Conservation (phyloP, 2,329 filamentous ascomycete species). For the Chlorencoelia australis region DNA sequence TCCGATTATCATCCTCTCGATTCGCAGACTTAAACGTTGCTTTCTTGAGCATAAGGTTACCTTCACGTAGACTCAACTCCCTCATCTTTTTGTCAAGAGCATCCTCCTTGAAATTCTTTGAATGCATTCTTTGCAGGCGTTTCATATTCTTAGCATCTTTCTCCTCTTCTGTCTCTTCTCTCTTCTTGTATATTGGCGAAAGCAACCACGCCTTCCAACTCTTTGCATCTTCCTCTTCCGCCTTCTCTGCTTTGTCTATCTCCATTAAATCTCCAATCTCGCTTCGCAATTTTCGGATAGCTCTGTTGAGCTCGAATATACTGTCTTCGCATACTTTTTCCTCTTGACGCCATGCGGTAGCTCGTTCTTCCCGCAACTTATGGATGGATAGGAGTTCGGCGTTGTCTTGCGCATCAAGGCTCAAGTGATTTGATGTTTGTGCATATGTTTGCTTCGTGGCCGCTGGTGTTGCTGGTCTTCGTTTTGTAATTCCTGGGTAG, state of each 20-base stretch:
- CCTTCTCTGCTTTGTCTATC: constrained; percentile 23
- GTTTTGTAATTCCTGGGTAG: constrained; percentile 15
- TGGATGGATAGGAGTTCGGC: too few species aligned
- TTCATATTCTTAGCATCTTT: constrained; percentile 26
- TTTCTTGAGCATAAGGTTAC: constrained; percentile 2
- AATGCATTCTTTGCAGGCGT: constrained; percentile 25
- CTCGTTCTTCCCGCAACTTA: constrained; percentile 25
- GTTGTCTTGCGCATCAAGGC: constrained; percentile 22
- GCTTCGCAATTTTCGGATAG: constrained; percentile 19
- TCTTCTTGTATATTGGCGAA: constrained; percentile 23
- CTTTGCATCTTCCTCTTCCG: constrained; percentile 24
- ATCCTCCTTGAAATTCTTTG: constrained; percentile 28
- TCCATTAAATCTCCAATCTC: constrained; percentile 22
- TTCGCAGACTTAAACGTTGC: constrained; percentile 10
- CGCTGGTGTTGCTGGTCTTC: background rate
- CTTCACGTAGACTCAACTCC: constrained; percentile 13
- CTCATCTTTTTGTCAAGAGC: constrained; percentile 14
- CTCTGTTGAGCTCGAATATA: constrained; percentile 15
- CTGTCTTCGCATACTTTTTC: constrained; percentile 17
- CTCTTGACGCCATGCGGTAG: constrained; percentile 20
- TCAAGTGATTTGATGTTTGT: constrained; percentile 2
- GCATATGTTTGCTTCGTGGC: background rate
- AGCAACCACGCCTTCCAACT: constrained; percentile 26
- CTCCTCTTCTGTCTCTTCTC: constrained; percentile 25
- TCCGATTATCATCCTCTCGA: constrained; percentile 9